These are phyloP conservation scores for Aaosphaeria pasadenensis DNA, from an alignment of 2,329 filamentous ascomycete genomes.

Conservation along the genomic window DNA sequence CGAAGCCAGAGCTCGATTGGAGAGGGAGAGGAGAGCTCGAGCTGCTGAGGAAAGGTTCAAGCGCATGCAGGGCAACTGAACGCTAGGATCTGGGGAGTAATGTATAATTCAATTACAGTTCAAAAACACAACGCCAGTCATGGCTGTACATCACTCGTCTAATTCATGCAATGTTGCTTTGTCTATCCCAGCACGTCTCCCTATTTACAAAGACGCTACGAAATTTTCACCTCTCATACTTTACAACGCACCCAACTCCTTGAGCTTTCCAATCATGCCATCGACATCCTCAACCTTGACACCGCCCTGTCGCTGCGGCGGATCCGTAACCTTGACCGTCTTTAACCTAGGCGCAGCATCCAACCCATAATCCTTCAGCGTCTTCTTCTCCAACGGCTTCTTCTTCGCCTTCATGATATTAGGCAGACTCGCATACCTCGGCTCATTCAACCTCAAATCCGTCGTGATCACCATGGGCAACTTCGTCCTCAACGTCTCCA, in stretches of 20 bases:
- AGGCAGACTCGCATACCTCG: conserved; percentile 88
- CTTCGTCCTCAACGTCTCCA: conserved; percentile 81
- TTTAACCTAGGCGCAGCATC: conserved; percentile 75
- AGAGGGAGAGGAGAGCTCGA: conserved; percentile 83
- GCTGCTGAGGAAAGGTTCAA: conserved; percentile 86
- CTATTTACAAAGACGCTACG: neutral
- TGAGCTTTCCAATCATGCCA: conserved; percentile 88
- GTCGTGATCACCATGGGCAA: conserved; percentile 94
- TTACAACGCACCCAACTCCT: conserved; percentile 90
- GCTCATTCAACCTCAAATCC: conserved; percentile 91
- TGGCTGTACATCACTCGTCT: too few species aligned
- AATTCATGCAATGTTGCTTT: conserved; percentile 3
- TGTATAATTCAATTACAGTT: neutral
- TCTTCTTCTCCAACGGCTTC: conserved; percentile 96
- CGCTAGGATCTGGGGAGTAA: neutral
- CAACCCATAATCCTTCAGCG: conserved; percentile 70
- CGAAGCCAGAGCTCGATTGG: conserved; percentile 79
- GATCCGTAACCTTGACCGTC: conserved; percentile 87
- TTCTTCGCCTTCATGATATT: conserved; percentile 99
- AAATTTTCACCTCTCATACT: neutral
- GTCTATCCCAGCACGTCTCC: neutral
- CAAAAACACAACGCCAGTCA: too few species aligned
- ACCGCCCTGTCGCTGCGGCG: conserved; percentile 81
- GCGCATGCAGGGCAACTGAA: conserved; percentile 36
- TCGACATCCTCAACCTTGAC: conserved; percentile 98